Base-by-base conservation (phyloP, 371 early-diverging fungal genomes). In the Dichotomocladium elegans region DNA sequence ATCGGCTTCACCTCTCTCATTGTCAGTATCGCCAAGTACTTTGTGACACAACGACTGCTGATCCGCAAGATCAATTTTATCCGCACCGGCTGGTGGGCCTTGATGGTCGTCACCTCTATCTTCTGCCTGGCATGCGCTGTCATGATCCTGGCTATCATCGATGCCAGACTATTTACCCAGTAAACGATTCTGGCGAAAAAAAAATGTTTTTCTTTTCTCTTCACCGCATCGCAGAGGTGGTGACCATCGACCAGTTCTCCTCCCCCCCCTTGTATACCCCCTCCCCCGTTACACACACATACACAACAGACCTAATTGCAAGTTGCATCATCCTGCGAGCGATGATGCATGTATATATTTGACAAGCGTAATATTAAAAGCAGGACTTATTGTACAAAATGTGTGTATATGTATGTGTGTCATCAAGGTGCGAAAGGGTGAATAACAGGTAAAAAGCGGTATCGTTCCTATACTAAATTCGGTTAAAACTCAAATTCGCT, bases 401-500 rank as follows among this genome's bases (percentile, higher is more conserved):
- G 21, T n/a, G n/a, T n/a, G n/a, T 37, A 37, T 9, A 41, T 41
- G 10, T 41, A 19, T 41, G 4, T 41, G 12, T 47, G 31, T 47
- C n/a, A 47, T 17, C 17, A 47, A 30, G n/a, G 12, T 30, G 12
- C 10, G 15, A 28, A 24, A 27, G 15, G 4, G 29, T 27, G 15
- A 45, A 4, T 2, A 26, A 15, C 14, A 45, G 27, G 29, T 11
- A 45, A n/a, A 45, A 45, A 37, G 35, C 35, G 37, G 37, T 37
- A 37, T 37, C 37, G 37, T 37, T 7, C 21, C 37, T 37, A 37
- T 37, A 37, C 37, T 17, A 17, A 37, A 35, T 12, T n/a, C 5
- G n/a, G 37, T 43, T 78, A 83, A 52, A 83, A 83, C 63, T 83
- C 84, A 60, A 83, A 83, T 53, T 81, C 81, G 53, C 63, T 60